Base-by-base conservation (phyloP, 2,329 filamentous ascomycete species). In the Fusarium incarnatum region DNA sequence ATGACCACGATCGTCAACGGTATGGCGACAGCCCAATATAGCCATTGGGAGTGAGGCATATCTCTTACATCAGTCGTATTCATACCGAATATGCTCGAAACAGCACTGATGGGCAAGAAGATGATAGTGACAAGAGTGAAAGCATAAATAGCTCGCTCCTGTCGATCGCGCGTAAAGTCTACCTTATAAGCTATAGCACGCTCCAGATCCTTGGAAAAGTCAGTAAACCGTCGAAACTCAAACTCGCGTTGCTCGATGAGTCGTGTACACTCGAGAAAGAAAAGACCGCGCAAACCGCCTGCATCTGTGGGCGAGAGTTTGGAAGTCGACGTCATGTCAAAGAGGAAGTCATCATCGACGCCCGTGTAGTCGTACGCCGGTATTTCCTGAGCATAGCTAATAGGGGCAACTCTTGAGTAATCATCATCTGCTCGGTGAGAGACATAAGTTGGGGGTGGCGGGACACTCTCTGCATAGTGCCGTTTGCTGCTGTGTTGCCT, bases 81-180 rank as follows among this genome's bases (percentile, higher is more conserved):
- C 83, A 87, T 87, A 56, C 85, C 85, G 67, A 87, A 84, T 59
- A 86, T 81, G 71, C 81, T 83, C 13, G 83, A 81, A 5, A 86
- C 79, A 28, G 83, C 77, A 52, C 80, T 81, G 9, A 86, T 77
- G 1, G 84, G 84, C 15, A 86, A 73, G 67, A 86, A 86, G 46
- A 86, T 73, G 60, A 84, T 80, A 8, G 84, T 85, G 12, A 84
- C 82, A 50, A 86, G 79, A 7, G 84, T 85, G 60, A 86, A 85
- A 42, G 81, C 82, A 63, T 84, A 84, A 52, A 85, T 82, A 48
- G 83, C 83, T 40, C 81, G 80, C 57, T 85, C 83, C 56, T 86
- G 82, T 18, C 81, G 76, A 70, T 83, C 82, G 50, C 83, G 82
- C 22, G 79, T 81, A 42, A 76, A 79, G 57, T 80, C 77, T 55